phyloP scores from a whole-genome alignment of 1,284 basidiomycete genomes.

The Ustilago sp. region DNA sequence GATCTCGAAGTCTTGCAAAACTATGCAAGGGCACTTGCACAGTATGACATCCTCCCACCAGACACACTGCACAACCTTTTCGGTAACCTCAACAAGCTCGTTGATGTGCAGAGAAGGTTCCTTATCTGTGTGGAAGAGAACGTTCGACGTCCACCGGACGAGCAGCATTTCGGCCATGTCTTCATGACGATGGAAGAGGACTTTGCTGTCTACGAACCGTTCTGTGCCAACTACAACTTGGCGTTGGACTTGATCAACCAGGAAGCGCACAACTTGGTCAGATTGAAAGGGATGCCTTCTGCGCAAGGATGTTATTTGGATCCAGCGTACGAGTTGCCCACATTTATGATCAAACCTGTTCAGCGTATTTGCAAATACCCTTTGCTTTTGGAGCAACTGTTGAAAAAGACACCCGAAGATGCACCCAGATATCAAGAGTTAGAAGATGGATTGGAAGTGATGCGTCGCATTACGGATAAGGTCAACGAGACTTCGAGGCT shows the following conservation, averaged over 20 bases:
- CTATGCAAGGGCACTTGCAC: conserved; percentile 74
- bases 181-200: conserved; percentile 81
- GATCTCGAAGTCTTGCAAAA: conserved; percentile 89
- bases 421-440: conserved; percentile 78
- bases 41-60: conserved; percentile 85
- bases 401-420: conserved; percentile 75
- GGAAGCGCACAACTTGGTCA: conserved; percentile 57
- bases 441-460: conserved; percentile 82
- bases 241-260: conserved; percentile 83
- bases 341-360: conserved; percentile 82
- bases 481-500: conserved; percentile 93
- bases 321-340: conserved; percentile 80
- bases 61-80: conserved; percentile 96
- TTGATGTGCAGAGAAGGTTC: conserved; percentile 97
- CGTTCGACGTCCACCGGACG: conserved; percentile 75
- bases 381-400: conserved; percentile 73
- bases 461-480: conserved; percentile 92
- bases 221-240: conserved; percentile 83
- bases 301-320: conserved; percentile 69
- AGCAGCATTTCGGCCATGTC: conserved; percentile 74
- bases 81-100: conserved; percentile 91
- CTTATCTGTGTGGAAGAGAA: conserved; percentile 81
- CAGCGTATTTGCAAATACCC: conserved; percentile 84
- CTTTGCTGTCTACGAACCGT: conserved; percentile 82
- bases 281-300: conserved; percentile 54